Conservation (phyloP, 805 yeast species). For the Candida nitratophila region DNA sequence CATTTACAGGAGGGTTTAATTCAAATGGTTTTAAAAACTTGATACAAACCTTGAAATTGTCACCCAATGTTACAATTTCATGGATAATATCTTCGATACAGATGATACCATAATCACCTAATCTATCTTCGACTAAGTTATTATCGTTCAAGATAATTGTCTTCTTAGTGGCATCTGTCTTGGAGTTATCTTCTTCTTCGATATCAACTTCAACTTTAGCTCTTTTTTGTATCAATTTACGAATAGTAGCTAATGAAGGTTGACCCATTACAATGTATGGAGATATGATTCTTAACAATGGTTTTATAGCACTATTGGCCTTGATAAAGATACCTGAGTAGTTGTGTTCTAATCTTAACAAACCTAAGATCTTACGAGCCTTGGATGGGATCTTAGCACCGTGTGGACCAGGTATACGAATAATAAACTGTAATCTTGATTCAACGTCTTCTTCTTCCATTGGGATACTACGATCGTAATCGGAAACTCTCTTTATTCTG, state of each 20-base stretch:
- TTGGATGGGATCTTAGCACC: conserved; percentile 62
- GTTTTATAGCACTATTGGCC: conserved; percentile 49
- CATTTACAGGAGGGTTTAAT: conserved; percentile 61
- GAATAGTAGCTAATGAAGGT: conserved; percentile 67
- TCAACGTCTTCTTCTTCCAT: conserved; percentile 27
- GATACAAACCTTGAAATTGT: conserved; percentile 51
- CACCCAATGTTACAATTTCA: conserved; percentile 59
- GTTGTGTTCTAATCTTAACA: conserved; percentile 51
- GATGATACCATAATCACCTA: conserved; percentile 63
- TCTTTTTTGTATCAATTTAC: conserved; percentile 72
- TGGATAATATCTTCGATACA: conserved; percentile 79
- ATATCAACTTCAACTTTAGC: conserved; percentile 42
- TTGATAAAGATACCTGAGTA: conserved; percentile 72
- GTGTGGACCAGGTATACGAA: conserved; percentile 59
- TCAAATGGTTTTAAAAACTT: conserved; percentile 65
- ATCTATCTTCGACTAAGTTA: conserved; percentile 63
- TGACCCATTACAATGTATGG: conserved; percentile 70
- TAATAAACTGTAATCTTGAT: conserved; percentile 52
- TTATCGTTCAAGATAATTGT: conserved; percentile 61
- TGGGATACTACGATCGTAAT: conserved; percentile 35
- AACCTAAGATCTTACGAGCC: conserved; percentile 49
- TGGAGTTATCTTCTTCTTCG: conserved; percentile 25
- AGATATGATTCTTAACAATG: conserved; percentile 58
- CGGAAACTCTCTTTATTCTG: conserved; percentile 57
- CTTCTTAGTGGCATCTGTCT: conserved; percentile 18